Base-by-base conservation (phyloP, 2,329 filamentous ascomycete genomes). In the Cladophialophora immunda region DNA sequence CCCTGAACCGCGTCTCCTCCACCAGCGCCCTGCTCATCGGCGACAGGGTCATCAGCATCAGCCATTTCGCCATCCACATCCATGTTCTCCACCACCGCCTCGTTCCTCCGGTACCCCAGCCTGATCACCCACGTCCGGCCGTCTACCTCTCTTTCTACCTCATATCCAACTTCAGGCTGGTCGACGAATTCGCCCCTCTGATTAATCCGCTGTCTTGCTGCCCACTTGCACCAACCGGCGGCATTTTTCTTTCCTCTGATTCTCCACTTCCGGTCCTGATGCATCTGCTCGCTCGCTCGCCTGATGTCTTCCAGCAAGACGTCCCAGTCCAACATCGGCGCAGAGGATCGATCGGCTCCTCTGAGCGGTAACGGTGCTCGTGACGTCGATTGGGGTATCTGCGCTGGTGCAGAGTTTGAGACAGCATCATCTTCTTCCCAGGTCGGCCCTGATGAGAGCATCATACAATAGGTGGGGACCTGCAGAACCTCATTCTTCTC, bases 191-290 rank as follows among this genome's bases (percentile, higher is more conserved):
- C 52, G 11, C 53, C 61, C 8, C 38, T 30, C 7, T 22, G 22
- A 15, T 22, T 29, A 7, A 30, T 22, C 22, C 32, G n/a, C 29
- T 30, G 34, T 41, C 17, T 61, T 2, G 30, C 54, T 5, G 50
- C 50, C 65, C 58, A 61, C n/a, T 41, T 56, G n/a, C 62, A 67
- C 62, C 65, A 70, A 15, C 47, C 62, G 9, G 62, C 62, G 11
- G 62, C 62, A 19, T 55, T 59, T 29, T 60, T 65, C 30, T 47
- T 22, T 5, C 58, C 61, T 53, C 55, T 45, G 17, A 36, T 38
- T 15, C 41, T 67, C 47, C 65, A 67, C 34, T 65, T 58, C 3
- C 68, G 65, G 36, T 19, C 41, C 15, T 41, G 13, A 19, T 58
- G 64, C 68, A 65, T 70, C 8, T 45, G 11, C 36, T 41, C 50